Evolutionary conservation across 352 stramenopile genomes (phyloP), one percentile per base, ranked within the genome.

Genomic region (Phytophthora ramorum): DNA sequence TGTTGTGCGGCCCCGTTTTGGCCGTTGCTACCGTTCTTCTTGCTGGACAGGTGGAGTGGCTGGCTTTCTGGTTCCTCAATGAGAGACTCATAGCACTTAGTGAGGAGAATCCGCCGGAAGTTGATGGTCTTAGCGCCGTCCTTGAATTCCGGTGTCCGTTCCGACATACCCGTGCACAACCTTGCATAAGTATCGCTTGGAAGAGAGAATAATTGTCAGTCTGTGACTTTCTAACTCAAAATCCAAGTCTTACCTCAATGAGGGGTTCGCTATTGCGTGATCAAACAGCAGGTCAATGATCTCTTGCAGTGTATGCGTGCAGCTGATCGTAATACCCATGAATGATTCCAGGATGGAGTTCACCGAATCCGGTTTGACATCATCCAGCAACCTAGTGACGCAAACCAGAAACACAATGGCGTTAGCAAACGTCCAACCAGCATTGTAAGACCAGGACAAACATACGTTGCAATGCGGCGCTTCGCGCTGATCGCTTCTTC

Each of bases 121-220:
- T 92, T 94, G 54, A 94, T 83, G 32, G 83, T 94, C 66, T 91
- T 90, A 40, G 84, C 84, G n/a, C 86, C 86, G 56, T 94, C 78
- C 69, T 93, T 91, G 56, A 94, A 94, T 51, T 92, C 83, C 4
- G 86, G 86, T 6, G 80, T 90, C 5, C 74, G 76, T 43, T 94
- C 78, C 34, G 86, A 83, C 57, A 92, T 83, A 3, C 76, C 75
- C 5, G 77, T 63, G 46, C 73, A 92, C 45, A 94, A 57, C 38
- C 86, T 81, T 0, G 82, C 86, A 59, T 87, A 94, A 30, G 69
- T 74, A 13, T 90, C 73, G 40, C 85, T 93, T 22, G 34, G 28
- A 9, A 14, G 10, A 57, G 4, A 52, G 17, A 48, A 43, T 32
- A 34, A 22, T 8, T 14, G 24, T 67, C n/a, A 49, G 30, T 43